Evolutionary conservation across 2,329 filamentous ascomycete species (phyloP).

Genomic region (Botryotinia globosa): DNA sequence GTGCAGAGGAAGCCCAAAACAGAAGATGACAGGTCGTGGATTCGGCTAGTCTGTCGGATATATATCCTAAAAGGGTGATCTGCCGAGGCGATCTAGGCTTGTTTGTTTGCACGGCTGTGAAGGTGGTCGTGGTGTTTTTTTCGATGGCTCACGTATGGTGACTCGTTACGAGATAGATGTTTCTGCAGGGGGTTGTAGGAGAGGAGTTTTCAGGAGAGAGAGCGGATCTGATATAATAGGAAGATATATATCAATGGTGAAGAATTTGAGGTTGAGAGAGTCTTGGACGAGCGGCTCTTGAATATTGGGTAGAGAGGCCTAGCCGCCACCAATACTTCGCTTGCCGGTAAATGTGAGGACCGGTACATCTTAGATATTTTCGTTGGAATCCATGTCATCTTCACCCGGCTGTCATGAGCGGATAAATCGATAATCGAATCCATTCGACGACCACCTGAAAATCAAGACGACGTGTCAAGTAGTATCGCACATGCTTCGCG

Average conservation of each 20-base stretch:
- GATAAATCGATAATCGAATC: background rate
- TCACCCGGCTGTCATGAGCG: background rate
- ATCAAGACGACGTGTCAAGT: background rate
- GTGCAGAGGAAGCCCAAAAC: background rate
- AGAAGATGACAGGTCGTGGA: background rate
- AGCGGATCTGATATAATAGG: background rate
- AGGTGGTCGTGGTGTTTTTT: background rate
- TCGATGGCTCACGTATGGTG: background rate
- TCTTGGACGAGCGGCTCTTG: background rate
- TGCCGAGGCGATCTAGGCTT: background rate
- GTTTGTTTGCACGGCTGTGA: background rate
- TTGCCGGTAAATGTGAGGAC: background rate
- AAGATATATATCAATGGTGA: too few species aligned
- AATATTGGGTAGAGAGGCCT: background rate
- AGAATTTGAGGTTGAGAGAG: too few species aligned
- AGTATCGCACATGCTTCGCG: background rate
- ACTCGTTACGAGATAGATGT: background rate
- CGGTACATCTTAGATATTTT: background rate
- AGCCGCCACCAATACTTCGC: background rate
- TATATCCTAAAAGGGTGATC: background rate
- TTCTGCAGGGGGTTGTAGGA: background rate
- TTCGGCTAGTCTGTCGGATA: background rate
- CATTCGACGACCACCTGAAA: background rate
- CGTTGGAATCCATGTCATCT: background rate
- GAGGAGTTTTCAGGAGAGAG: background rate